A percentile compares a stretch with the other conserved stretches of the same genome.
Evolutionary conservation across 2,329 filamentous ascomycete genomes (phyloP).

Genomic region (Sporothrix variecibatus): DNA sequence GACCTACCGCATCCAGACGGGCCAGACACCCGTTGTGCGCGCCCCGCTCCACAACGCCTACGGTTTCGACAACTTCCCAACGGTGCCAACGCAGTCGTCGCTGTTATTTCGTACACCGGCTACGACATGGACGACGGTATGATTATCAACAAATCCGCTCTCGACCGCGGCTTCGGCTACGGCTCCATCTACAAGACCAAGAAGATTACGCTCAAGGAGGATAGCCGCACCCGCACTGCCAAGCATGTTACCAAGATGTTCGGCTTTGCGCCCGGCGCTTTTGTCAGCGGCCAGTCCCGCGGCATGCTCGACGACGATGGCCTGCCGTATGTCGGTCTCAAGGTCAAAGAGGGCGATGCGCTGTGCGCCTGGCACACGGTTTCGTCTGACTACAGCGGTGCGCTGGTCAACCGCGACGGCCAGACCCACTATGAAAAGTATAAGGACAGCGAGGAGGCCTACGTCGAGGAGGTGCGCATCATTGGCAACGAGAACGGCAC

Average conservation of each 20-base stretch:
- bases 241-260: slow-evolving; percentile 80
- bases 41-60: slow-evolving; percentile 94
- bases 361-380: slow-evolving; percentile 91
- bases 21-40: slow-evolving; percentile 91
- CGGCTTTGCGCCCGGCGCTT: slow-evolving; percentile 79
- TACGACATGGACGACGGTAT: slow-evolving; percentile 99
- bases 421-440: slow-evolving; percentile 89
- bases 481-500: slow-evolving; percentile 82
- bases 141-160: slow-evolving; percentile 97
- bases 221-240: slow-evolving; percentile 65
- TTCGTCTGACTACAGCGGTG: slow-evolving; percentile 73
- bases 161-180: slow-evolving; percentile 93
- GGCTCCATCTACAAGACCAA: slow-evolving; percentile 99
- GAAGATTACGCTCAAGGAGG: slow-evolving; percentile 82
- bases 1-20: slow-evolving; percentile 89
- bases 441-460: slow-evolving; percentile 86
- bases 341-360: slow-evolving; percentile 77
- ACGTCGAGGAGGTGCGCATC: slow-evolving; percentile 88
- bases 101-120: slow-evolving; percentile 96
- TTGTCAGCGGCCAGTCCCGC: slow-evolving; percentile 70
- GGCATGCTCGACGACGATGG: slow-evolving; percentile 83
- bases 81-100: slow-evolving; percentile 91
- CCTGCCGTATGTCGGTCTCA: slow-evolving; percentile 75
- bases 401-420: slow-evolving; percentile 82
- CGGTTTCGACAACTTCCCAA: slow-evolving; percentile 97